Evolutionary conservation across 2,329 filamentous ascomycete species (phyloP), one percentile per base, ranked within the genome.

Genomic region (Taxawa tesnikishii): DNA sequence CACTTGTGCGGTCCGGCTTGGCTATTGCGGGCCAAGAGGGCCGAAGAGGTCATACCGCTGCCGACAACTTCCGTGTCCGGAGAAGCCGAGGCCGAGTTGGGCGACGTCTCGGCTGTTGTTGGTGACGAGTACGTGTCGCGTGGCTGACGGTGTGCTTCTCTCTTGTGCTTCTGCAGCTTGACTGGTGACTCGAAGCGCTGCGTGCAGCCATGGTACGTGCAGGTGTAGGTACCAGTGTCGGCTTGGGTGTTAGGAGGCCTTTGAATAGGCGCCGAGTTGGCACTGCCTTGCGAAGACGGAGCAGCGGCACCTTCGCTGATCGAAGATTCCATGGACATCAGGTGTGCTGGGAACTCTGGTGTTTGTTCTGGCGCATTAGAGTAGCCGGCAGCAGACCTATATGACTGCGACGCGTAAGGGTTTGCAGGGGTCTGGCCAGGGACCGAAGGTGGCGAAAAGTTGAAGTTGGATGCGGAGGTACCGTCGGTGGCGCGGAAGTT

Each of bases 1-100:
- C 90, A 98, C 47, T 79, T 79, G 63, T 96, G 90, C 18, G 90
- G 90, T 0, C 90, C 90, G 7, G 84, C 83, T 56, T 96, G 90
- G 4, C 79, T 88, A 52, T 90, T 92, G 39, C 83, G 67, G 26
- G 63, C 62, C 24, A 78, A 44, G 19, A 71, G 62, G 42, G 65
- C 64, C 37, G 66, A 60, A 45, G 53, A 62, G 56, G 76, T 66
- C 62, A 67, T 64, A 32, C 56, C 55, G 24, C 46, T 51, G 24
- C 51, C 41, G 3, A 42, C 42, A 13, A 40, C 36, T n/a, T 36
- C 48, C 9, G 48, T 33, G 10, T 26, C 26, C 9, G 40, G 34
- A 16, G 50, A 53, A 9, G 35, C 32, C n/a, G 48, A 50, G n/a
- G n/a, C n/a, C 13, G 36, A 36, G 6, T 44, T 43, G 25, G 33